These are phyloP conservation scores for Cystobasidium onofrii DNA, from an alignment of 768 basidiomycete species.

Conservation along the genomic window DNA sequence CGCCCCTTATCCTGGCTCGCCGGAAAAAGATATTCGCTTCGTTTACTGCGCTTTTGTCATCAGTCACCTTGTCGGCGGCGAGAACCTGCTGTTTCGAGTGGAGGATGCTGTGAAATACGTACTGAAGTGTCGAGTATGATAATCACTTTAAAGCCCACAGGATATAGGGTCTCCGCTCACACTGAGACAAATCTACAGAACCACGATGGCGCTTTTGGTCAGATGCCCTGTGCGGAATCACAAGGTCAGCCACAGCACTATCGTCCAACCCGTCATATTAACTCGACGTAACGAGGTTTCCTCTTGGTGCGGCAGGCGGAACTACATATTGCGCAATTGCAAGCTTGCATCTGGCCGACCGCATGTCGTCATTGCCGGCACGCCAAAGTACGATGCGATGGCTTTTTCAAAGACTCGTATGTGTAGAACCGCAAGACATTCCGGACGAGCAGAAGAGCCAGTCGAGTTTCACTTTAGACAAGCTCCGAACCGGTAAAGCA, in stretches of 20 bases:
- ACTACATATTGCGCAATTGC: slow-evolving; percentile 89
- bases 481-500: not conserved
- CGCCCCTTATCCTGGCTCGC: slow-evolving; percentile 40
- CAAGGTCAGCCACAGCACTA: slow-evolving; percentile 54
- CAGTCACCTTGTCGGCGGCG: slow-evolving; percentile 62
- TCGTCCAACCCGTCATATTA: not conserved
- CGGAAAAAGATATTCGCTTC: slow-evolving; percentile 57
- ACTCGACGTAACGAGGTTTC: not conserved
- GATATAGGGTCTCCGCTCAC: slow-evolving; percentile 7
- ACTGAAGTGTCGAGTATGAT: slow-evolving; percentile 60
- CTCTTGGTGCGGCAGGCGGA: slow-evolving; percentile 57
- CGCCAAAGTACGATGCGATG: slow-evolving; percentile 60
- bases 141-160: not conserved
- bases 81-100: slow-evolving; percentile 68
- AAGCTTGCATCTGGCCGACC: slow-evolving; percentile 55
- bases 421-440: not conserved
- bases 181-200: slow-evolving; percentile 56
- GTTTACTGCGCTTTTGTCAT: slow-evolving; percentile 81
- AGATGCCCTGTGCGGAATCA: slow-evolving; percentile 70
- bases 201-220: slow-evolving; percentile 88
- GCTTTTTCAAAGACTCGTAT: slow-evolving; percentile 66
- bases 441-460: not conserved
- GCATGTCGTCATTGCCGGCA: slow-evolving; percentile 45
- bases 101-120: slow-evolving; percentile 59
- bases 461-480: slow-evolving; percentile 48